Percentiles rank a stretch among this genome's conserved stretches.
phyloP scores from a whole-genome alignment of 345 rosid genomes.

The Sonneratia caseolaris region DNA sequence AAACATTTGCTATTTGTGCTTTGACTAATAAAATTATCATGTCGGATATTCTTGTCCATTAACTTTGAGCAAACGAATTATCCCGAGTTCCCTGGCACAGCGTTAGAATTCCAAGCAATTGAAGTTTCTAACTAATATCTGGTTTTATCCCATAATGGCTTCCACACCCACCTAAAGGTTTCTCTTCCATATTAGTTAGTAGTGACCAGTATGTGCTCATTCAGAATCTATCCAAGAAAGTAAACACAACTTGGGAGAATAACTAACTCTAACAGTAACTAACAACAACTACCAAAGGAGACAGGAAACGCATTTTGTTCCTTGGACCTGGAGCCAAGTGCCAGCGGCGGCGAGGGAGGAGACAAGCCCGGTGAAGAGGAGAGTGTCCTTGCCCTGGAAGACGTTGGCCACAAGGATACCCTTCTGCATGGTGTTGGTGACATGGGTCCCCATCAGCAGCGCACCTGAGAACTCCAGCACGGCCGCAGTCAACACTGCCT shows the following conservation, averaged over 20 bases:
- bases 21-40: too few species aligned
- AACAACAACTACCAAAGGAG: neutral
- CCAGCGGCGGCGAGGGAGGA: slow-evolving; percentile 92
- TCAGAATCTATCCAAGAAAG: too few species aligned
- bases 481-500: slow-evolving; percentile 84
- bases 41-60: neutral
- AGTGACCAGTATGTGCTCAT: too few species aligned
- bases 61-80: neutral
- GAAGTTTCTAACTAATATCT: neutral
- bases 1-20: too few species aligned
- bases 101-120: neutral
- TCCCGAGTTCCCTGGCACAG: neutral
- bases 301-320: neutral
- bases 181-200: too few species aligned
- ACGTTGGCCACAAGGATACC: slow-evolving; percentile 82
- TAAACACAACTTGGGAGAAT: neutral
- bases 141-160: neutral
- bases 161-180: neutral
- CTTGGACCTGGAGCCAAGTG: slow-evolving; percentile 84
- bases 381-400: slow-evolving; percentile 75
- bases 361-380: slow-evolving; percentile 78
- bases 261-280: neutral
- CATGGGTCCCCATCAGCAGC: slow-evolving; percentile 93
- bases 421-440: slow-evolving; percentile 95
- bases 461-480: slow-evolving; percentile 95